Evolutionary conservation across 345 rosid genomes (phyloP).

Genomic region (rapeseed (Brassica napus)): DNA sequence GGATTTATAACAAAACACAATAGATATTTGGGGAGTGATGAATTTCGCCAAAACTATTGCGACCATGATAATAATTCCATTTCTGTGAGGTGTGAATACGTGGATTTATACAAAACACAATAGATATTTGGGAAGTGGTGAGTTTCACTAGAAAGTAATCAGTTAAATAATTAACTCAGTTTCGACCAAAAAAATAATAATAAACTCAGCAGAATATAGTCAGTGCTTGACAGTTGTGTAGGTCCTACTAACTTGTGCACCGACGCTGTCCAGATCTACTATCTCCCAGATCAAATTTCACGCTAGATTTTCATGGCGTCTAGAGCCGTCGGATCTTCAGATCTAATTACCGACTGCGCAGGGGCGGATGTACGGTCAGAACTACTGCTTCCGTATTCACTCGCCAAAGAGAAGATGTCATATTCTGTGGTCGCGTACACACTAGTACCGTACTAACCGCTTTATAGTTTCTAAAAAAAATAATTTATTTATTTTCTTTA

Average conservation of each 20-base stretch:
- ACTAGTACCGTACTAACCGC: slow-evolving; percentile 1
- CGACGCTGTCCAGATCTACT: slow-evolving; percentile 29
- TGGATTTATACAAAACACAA: background rate
- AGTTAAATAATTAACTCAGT: too few relatives aligned
- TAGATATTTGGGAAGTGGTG: background rate
- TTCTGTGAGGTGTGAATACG: background rate
- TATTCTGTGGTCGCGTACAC: background rate
- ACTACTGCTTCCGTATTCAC: slow-evolving; percentile 10
- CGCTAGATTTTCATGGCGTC: slow-evolving; percentile 33
- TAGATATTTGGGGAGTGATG: background rate
- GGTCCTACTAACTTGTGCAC: slow-evolving; percentile 18
- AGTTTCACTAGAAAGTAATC: background rate
- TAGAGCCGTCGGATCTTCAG: slow-evolving; percentile 29
- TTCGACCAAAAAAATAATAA: background rate
- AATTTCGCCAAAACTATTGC: background rate
- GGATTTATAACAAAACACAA: background rate
- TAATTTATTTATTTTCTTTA: background rate
- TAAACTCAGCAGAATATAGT: slow-evolving; percentile 6
- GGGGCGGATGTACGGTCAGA: slow-evolving; percentile 22
- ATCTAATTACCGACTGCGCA: background rate
- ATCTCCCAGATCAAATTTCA: slow-evolving; percentile 7
- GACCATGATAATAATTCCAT: background rate
- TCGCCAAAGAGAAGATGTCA: background rate
- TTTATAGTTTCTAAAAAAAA: background rate
- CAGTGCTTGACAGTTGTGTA: slow-evolving; percentile 28